Conservation (phyloP, 192 early-diverging fungal species). For the Gonapodya prolifera region DNA sequence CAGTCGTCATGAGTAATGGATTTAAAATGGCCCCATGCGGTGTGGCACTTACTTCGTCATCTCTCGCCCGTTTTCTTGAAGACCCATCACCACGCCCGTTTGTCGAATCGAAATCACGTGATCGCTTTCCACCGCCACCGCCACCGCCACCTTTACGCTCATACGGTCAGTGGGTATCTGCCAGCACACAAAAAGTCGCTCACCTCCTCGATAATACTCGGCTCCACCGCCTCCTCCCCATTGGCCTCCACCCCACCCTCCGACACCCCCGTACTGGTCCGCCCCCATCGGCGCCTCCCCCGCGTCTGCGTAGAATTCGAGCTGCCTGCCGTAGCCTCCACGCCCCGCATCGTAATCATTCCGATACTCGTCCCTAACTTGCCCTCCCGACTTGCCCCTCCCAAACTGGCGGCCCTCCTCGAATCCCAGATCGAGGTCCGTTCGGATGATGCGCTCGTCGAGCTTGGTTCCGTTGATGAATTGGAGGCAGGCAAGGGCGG, state of each 20-base stretch:
- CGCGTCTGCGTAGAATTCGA: background rate
- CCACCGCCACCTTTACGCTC: too few relatives aligned
- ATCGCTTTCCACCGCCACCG: background rate
- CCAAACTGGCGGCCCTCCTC: conserved; percentile 87
- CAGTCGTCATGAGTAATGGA: background rate
- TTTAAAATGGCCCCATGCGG: background rate
- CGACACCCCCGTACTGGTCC: background rate
- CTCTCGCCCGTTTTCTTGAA: background rate
- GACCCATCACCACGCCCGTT: background rate
- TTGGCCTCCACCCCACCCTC: background rate
- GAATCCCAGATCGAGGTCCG: conserved; percentile 93
- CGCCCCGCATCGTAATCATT: conserved; percentile 89
- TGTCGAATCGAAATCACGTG: background rate
- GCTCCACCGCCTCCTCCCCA: background rate
- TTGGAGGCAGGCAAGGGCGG: conserved; percentile 86
- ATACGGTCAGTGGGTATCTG: too few relatives aligned
- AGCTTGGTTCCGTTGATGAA: conserved; percentile 89
- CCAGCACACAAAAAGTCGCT: background rate
- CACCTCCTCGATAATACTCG: background rate
- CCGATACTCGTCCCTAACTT: conserved; percentile 90
- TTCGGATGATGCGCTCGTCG: conserved; percentile 87
- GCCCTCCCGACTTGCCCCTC: conserved; percentile 85
- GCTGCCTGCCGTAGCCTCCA: conserved; percentile 72
- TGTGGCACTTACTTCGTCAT: background rate
- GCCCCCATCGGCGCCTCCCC: background rate